A percentile compares a stretch with the other conserved stretches of the same genome.
phyloP scores from a whole-genome alignment of 2,329 filamentous ascomycete genomes.

The Aspergillus sp. region DNA sequence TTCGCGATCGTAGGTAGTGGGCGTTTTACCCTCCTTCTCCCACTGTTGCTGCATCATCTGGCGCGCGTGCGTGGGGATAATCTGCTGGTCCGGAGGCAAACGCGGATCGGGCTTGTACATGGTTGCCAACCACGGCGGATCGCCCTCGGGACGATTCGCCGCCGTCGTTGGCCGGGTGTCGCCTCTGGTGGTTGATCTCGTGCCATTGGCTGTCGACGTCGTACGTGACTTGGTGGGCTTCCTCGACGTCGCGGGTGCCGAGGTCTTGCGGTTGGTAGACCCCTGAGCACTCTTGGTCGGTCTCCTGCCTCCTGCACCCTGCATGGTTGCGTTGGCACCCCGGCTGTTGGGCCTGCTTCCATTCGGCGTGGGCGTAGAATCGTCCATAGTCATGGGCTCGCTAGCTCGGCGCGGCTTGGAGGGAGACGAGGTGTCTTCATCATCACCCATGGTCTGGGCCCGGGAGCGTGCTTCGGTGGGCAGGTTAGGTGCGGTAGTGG shows the following conservation, averaged over 20 bases:
- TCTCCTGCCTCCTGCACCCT: slow-evolving; percentile 26
- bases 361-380: slow-evolving; percentile 19
- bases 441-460: slow-evolving; percentile 53
- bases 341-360: slow-evolving; percentile 27
- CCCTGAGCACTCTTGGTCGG: slow-evolving; percentile 17
- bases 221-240: slow-evolving; percentile 35
- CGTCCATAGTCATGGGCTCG: slow-evolving; percentile 34
- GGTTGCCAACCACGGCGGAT: slow-evolving; percentile 89
- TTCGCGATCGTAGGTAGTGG: slow-evolving; percentile 77
- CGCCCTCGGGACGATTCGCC: slow-evolving; percentile 74
- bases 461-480: slow-evolving; percentile 60
- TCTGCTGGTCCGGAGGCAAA: slow-evolving; percentile 87
- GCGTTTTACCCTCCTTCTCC: slow-evolving; percentile 85
- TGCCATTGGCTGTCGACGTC: slow-evolving; percentile 28
- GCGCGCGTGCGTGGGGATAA: slow-evolving; percentile 88
- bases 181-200: slow-evolving; percentile 57
- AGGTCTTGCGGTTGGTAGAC: slow-evolving; percentile 31
- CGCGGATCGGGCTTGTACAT: slow-evolving; percentile 95
- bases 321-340: slow-evolving; percentile 16
- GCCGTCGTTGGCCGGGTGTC: slow-evolving; percentile 47
- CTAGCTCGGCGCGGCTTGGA: slow-evolving; percentile 63
- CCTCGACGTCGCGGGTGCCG: slow-evolving; percentile 31
- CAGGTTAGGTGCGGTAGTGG: slow-evolving; percentile 70
- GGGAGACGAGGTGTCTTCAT: slow-evolving; percentile 54
- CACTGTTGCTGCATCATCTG: slow-evolving; percentile 89